A percentile compares a stretch with the other conserved stretches of the same genome.
Conservation (phyloP, 495 filamentous ascomycete species). For the Chaetomium cochliodes region DNA sequence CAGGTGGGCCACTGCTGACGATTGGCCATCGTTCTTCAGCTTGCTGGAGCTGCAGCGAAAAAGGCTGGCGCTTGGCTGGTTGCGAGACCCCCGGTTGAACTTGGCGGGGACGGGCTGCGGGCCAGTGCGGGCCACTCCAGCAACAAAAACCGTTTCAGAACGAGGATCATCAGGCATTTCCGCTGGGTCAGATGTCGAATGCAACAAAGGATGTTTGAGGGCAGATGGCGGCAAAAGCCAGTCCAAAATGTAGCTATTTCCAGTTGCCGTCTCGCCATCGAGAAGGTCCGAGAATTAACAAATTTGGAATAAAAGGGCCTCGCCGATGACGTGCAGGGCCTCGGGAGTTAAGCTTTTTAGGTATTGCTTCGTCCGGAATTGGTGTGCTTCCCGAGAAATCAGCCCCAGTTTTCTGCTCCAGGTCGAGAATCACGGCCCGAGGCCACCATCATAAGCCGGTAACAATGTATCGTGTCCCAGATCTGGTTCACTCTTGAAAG, state of each 20-base stretch:
- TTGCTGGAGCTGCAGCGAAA: not conserved
- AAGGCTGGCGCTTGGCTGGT: constrained; percentile 23
- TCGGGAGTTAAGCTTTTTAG: not conserved
- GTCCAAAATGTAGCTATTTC: not conserved
- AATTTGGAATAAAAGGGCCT: not conserved
- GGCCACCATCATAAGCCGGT: no score
- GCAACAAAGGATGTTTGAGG: constrained; percentile 5
- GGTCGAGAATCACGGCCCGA: not conserved
- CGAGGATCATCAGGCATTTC: constrained; percentile 33
- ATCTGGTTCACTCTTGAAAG: no score
- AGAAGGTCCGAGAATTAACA: no score
- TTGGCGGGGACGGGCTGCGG: constrained; percentile 23
- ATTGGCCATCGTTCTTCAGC: constrained; percentile 20
- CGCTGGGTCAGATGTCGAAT: constrained; percentile 6
- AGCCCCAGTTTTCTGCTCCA: constrained; percentile 1
- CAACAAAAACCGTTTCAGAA: constrained; percentile 39
- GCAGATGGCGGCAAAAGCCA: not conserved
- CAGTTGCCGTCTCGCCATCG: not conserved
- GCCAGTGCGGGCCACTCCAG: constrained; percentile 25
- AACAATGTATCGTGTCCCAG: no score
- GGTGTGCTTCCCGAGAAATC: constrained; percentile 8
- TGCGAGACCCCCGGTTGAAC: constrained; percentile 16
- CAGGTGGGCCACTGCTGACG: constrained; percentile 16
- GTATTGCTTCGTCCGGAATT: not conserved
- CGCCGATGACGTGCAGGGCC: not conserved